A percentile compares a stretch with the other conserved stretches of the same genome.
Conservation (phyloP, 2,329 filamentous ascomycete species). For the Aspergillus sojae region DNA sequence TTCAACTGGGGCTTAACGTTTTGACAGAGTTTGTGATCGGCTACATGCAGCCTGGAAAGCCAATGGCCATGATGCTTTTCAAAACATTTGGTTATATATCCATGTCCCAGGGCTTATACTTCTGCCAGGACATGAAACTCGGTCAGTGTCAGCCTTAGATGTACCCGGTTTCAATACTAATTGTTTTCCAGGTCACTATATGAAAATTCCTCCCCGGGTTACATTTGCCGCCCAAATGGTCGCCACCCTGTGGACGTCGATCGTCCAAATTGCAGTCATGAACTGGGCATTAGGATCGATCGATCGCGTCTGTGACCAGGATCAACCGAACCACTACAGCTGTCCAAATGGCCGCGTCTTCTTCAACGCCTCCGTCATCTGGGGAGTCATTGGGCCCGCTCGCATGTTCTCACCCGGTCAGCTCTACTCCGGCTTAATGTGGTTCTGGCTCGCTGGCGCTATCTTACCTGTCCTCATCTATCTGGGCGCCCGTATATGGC, state of each 20-base stretch:
- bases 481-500: slow-evolving; percentile 62
- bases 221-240: slow-evolving; percentile 57
- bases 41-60: slow-evolving; percentile 71
- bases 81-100: slow-evolving; percentile 73
- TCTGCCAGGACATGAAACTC: slow-evolving; percentile 67
- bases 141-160: slow-evolving; percentile 32
- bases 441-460: slow-evolving; percentile 71
- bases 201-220: slow-evolving; percentile 57
- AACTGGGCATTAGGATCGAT: slow-evolving; percentile 59
- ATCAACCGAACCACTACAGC: slow-evolving; percentile 61
- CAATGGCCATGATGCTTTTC: slow-evolving; percentile 77
- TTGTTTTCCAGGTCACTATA: slow-evolving; percentile 57
- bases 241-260: slow-evolving; percentile 52
- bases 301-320: slow-evolving; percentile 62
- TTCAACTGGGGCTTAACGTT: slow-evolving; percentile 68
- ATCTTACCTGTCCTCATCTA: slow-evolving; percentile 65
- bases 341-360: slow-evolving; percentile 63
- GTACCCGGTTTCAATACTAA: neutral
- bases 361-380: slow-evolving; percentile 72
- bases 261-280: slow-evolving; percentile 52
- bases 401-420: slow-evolving; percentile 68
- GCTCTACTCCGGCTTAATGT: slow-evolving; percentile 66
- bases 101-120: slow-evolving; percentile 68
- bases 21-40: slow-evolving; percentile 73
- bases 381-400: slow-evolving; percentile 71